Evolutionary conservation across 345 rosid genomes (phyloP).

Genomic region (Fremontodendron californicum): DNA sequence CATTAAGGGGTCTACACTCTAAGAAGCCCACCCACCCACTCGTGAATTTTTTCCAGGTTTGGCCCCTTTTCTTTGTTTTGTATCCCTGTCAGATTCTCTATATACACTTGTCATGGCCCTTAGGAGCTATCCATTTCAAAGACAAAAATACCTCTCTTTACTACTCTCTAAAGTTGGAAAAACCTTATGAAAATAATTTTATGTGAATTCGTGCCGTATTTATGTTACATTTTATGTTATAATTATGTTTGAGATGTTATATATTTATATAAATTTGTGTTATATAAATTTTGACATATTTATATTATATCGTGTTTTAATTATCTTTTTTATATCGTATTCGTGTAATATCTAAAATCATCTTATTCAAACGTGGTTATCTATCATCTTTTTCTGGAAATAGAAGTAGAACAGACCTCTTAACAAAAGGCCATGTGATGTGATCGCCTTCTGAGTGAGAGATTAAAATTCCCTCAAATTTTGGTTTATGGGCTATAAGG

Average conservation of each 20-base stretch:
- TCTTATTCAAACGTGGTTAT: not conserved
- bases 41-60: constrained; percentile 9
- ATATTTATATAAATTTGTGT: too few species aligned
- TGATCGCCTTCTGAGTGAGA: constrained; percentile 4
- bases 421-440: constrained; percentile 7
- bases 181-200: constrained; percentile 3
- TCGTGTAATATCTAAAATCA: not conserved
- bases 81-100: constrained; percentile 15
- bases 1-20: constrained; percentile 25
- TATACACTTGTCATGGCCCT: not conserved
- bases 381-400: constrained; percentile 9
- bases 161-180: constrained; percentile 5
- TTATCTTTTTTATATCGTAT: too few species aligned
- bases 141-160: constrained; percentile 30
- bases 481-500: not conserved
- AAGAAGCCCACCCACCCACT: constrained; percentile 17
- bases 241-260: too few species aligned
- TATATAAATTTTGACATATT: too few species aligned
- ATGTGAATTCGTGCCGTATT: too few species aligned
- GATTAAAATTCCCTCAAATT: not conserved
- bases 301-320: too few species aligned
- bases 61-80: constrained; percentile 8
- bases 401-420: constrained; percentile 7
- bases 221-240: too few species aligned
- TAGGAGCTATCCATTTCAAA: not conserved